Percentiles rank a stretch among this genome's conserved stretches.
Evolutionary conservation across 371 early-diverging fungal genomes (phyloP).

Genomic region (Lichtheimia ramosa): DNA sequence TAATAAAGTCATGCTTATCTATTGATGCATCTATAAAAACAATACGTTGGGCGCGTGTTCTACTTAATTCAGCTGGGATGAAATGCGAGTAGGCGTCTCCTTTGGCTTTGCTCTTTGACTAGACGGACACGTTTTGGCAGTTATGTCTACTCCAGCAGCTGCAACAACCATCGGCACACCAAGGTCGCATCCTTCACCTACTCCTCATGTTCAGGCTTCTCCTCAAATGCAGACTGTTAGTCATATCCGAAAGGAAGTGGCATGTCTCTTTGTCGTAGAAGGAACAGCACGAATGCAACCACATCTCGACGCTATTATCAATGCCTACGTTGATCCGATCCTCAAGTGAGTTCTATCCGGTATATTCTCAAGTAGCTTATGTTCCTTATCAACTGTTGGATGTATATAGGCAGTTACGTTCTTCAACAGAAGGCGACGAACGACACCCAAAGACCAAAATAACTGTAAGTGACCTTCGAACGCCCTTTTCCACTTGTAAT

Average conservation of each 20-base stretch:
- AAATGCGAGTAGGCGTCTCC: no score
- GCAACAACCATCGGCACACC: slow-evolving; percentile 30
- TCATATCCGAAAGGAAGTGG: slow-evolving; percentile 55
- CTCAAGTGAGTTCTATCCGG: slow-evolving; percentile 40
- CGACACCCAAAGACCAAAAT: slow-evolving; percentile 54
- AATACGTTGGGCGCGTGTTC: no score
- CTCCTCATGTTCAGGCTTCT: slow-evolving; percentile 86
- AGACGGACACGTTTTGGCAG: background rate
- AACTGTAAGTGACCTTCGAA: slow-evolving; percentile 40
- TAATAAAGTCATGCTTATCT: no score
- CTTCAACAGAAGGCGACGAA: slow-evolving; percentile 55
- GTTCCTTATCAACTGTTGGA: no score
- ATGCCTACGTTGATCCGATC: slow-evolving; percentile 61
- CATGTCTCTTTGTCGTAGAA: slow-evolving; percentile 62
- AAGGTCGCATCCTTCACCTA: slow-evolving; percentile 37
- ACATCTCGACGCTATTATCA: slow-evolving; percentile 47
- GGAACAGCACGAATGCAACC: slow-evolving; percentile 60
- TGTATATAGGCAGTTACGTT: slow-evolving; percentile 50
- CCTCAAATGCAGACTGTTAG: slow-evolving; percentile 54
- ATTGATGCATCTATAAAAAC: no score
- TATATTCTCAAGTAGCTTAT: background rate
- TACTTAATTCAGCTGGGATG: no score
- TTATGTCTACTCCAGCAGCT: slow-evolving; percentile 7
- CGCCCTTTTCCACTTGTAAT: background rate
- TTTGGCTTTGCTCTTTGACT: no score